Evolutionary conservation across 805 yeast genomes (phyloP).

Genomic region (Hanseniaspora singularis): DNA sequence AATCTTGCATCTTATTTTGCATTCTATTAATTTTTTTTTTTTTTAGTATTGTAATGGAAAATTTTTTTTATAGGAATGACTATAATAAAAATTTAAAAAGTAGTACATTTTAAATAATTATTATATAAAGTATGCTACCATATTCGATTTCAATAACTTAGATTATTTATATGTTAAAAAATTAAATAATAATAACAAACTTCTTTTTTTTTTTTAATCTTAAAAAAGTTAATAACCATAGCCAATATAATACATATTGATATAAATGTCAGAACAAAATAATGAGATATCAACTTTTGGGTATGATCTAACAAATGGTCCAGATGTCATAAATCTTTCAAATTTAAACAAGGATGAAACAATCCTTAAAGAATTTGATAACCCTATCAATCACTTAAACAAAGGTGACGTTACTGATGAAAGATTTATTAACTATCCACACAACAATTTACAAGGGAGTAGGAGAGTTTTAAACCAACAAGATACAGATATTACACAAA

Average conservation of each 20-base stretch:
- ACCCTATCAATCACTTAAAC: constrained; percentile 3
- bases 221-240: background rate
- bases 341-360: constrained; percentile 6
- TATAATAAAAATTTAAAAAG: too few species aligned
- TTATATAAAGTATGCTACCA: too few species aligned
- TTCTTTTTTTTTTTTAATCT: too few species aligned
- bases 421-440: background rate
- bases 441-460: background rate
- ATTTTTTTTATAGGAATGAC: too few species aligned
- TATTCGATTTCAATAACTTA: too few species aligned
- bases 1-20: too few species aligned
- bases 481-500: constrained; percentile 4
- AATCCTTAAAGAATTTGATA: background rate
- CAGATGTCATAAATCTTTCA: background rate
- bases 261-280: background rate
- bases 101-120: too few species aligned
- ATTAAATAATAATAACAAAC: too few species aligned
- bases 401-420: background rate
- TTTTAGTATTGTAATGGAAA: too few species aligned
- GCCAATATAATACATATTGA: background rate
- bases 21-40: too few species aligned
- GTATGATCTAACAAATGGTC: constrained; percentile 6
- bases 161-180: too few species aligned
- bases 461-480: background rate
- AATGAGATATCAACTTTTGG: too few species aligned